Evolutionary conservation across 163 green algal species (phyloP), one percentile per base, ranked within the genome.

Genomic region (Scenedesmus sp.): DNA sequence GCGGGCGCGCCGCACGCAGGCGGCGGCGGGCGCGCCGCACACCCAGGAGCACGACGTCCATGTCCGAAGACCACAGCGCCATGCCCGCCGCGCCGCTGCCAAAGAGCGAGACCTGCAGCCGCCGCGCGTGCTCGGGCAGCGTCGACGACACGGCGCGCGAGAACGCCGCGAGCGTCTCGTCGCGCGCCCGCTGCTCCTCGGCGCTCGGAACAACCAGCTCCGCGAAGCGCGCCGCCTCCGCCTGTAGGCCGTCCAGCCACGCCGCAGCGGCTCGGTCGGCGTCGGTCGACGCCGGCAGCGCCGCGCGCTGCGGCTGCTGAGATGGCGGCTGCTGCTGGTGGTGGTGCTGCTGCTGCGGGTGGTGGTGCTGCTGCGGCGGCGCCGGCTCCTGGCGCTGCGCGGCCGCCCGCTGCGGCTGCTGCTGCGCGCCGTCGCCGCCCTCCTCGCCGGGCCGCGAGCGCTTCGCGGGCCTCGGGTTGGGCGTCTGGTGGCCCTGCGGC

Each of bases 1-100:
- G n/a, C n/a, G n/a, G n/a, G n/a, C n/a, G n/a, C n/a, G n/a, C n/a
- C n/a, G n/a, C n/a, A n/a, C n/a, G n/a, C n/a, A n/a, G n/a, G n/a
- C n/a, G n/a, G n/a, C n/a, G n/a, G n/a, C n/a, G n/a, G n/a, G n/a
- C n/a, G n/a, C n/a, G n/a, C n/a, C n/a, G n/a, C n/a, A 20, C 70
- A 78, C 73, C 73, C 65, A 48, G 58, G 5, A 81, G 45, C 4
- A 39, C 31, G 9, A 81, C 29, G 42, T 81, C 73, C 26, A 81
- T 31, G 60, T 81, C 73, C 13, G 60, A 74, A n/a, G 22, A 42
- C 36, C 74, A 62, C 22, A 81, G n/a, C 2, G 73, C 24, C 45
- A 81, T 34, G 2, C 62, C 50, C 20, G 39, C 50, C 13, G 45
- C 60, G 10, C 34, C 60, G 42, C 73, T 81, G 73, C 73, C 73